Conservation (phyloP, 1,139 yeast species). For the Pichia sp. region DNA sequence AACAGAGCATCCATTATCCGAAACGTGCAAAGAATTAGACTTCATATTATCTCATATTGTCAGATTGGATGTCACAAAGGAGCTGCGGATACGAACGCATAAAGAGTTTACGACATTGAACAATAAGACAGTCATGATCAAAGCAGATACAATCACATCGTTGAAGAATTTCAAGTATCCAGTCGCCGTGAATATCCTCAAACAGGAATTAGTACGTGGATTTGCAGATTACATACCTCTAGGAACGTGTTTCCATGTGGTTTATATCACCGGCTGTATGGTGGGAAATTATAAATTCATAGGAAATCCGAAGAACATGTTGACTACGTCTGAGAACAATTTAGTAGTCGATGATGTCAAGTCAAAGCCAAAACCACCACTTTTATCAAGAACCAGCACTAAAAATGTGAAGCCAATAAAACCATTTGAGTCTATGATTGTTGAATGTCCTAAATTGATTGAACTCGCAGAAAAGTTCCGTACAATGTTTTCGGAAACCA, state of each 20-base stretch:
- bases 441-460: not conserved
- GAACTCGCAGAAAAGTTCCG: conserved; percentile 7
- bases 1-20: conserved; percentile 45
- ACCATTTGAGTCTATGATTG: conserved; percentile 5
- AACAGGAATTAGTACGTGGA: conserved; percentile 32
- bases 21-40: conserved; percentile 62
- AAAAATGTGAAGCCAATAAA: not conserved
- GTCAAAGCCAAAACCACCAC: not conserved
- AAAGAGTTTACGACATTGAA: conserved; percentile 51
- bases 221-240: conserved; percentile 39
- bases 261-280: conserved; percentile 52
- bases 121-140: conserved; percentile 56
- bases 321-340: not conserved
- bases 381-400: not conserved
- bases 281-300: conserved; percentile 37
- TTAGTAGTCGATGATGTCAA: not conserved
- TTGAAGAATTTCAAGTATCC: conserved; percentile 57
- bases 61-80: conserved; percentile 37
- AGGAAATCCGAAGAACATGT: conserved; percentile 1
- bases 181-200: conserved; percentile 43
- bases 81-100: conserved; percentile 34
- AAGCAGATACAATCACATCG: conserved; percentile 53
- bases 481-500: conserved; percentile 7
- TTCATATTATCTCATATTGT: conserved; percentile 73
- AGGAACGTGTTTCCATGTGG: conserved; percentile 48